Evolutionary conservation across 495 filamentous ascomycete species (phyloP), one percentile per base, ranked within the genome.

Genomic region (Daldinia vernicosa): DNA sequence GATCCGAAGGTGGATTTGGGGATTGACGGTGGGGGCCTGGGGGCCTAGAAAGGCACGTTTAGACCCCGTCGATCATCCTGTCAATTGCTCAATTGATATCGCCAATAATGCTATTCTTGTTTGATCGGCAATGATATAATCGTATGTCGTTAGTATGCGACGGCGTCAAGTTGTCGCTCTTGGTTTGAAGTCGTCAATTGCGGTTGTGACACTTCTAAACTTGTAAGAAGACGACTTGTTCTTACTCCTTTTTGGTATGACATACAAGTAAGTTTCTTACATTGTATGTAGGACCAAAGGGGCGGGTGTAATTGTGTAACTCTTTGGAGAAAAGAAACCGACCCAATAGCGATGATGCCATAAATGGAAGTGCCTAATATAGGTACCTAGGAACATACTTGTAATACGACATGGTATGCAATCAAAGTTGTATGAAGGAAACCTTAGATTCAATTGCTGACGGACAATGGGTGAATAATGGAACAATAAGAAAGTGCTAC

Each of bases 71-170:
- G 54, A 57, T 57, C n/a, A 57, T 61, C 55, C 58, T 43, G 53
- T 59, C 53, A 66, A 57, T 60, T 26, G 9, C 32, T 45, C n/a
- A 55, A 37, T 58, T 45, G 26, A 58, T 61, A 28, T 61, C 37
- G 52, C 40, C 40, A 66, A 66, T 51, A 1, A 11, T 56, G 52
- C 32, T 35, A 57, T 62, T 52, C 43, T 47, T 33, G 57, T 66
- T 47, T 60, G 69, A 67, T 72, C 63, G 47, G 15, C 69, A 39
- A 60, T 60, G 53, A 60, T 67, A 64, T 64, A 67, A 58, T 66
- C 51, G 40, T 67, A 45, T 54, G 39, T 39, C 26, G n/a, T 56
- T 45, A 26, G 32, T 27, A 26, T 37, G 50, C 8, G 47, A 56
- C 50, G 19, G 30, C 3, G 53, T 62, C 51, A 15, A 51, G 27